phyloP scores from a whole-genome alignment of 495 filamentous ascomycete species.

The Podospora pseudopauciseta region DNA sequence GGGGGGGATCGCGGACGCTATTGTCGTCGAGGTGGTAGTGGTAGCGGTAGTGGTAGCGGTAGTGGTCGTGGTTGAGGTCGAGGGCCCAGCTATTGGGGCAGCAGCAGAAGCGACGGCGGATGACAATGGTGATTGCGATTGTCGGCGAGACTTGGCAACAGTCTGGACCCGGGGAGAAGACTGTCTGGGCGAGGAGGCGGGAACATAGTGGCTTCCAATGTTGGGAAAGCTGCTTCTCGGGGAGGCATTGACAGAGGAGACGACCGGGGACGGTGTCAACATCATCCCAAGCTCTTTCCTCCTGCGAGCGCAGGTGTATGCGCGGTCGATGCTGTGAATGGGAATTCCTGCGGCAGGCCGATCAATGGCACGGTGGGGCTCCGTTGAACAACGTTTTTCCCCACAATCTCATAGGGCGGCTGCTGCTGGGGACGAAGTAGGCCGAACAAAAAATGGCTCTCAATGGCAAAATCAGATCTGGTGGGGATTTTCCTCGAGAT shows the following conservation, averaged over 20 bases:
- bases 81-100: conserved; percentile 35
- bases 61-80: background rate
- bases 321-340: conserved; percentile 16
- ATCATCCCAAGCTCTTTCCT: conserved; percentile 41
- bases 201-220: conserved; percentile 43
- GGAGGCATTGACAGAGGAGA: conserved; percentile 44
- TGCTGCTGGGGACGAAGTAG: background rate
- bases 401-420: background rate
- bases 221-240: conserved; percentile 35
- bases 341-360: conserved; percentile 16
- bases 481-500: background rate
- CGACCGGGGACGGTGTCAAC: conserved; percentile 48
- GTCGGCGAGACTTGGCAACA: conserved; percentile 40
- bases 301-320: conserved; percentile 26
- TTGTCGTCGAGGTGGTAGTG: background rate
- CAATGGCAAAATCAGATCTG: background rate
- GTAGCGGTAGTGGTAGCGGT: background rate
- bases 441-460: background rate
- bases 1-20: conserved; percentile 18
- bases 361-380: conserved; percentile 21
- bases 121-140: conserved; percentile 34
- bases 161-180: conserved; percentile 44
- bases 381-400: conserved; percentile 6
- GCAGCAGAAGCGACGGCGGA: conserved; percentile 15
- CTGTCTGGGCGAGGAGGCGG: conserved; percentile 39